Base-by-base conservation (phyloP, 1,284 basidiomycete species). In the Papiliotrema nemorosa region DNA sequence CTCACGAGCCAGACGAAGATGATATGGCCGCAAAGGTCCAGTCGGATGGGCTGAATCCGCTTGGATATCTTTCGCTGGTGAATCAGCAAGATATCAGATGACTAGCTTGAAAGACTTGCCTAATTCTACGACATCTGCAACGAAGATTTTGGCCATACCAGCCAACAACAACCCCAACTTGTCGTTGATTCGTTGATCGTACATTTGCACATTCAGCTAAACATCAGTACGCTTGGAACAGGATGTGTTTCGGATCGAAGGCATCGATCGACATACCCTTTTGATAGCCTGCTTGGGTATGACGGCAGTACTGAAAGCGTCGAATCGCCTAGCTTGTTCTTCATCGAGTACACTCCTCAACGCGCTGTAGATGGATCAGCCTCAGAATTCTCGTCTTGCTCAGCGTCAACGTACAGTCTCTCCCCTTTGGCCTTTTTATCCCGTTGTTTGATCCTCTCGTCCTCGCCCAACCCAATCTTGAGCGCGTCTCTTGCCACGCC, bases 111-210 rank as follows among this genome's bases (percentile, higher is more conserved):
- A 9, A 13, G 47, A 63, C 66, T 29, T 39, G 67, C 68, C 69
- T 2, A 64, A 49, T 48, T 73, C 70, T n/a, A 71, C 60, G 5
- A 71, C 59, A 21, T 73, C 70, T 6, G 70, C 64, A 3, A 71
- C 56, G 48, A 71, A 71, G 41, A 73, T 60, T 63, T 73, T 73
- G 53, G 61, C 65, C 62, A 73, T 60, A 60, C 66, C 65, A 2
- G 62, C 70, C 25, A 73, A 42, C 3, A 71, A 57, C 43, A 61
- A 48, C 1, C 53, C 51, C 13, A 70, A 47, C 42, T 61, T 64
- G 20, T 56, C 56, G 10, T 60, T 55, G 22, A 66, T 47, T 20
- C 59, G 54, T 54, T 73, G 70, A 47, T 73, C 70, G 54, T 59
- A 69, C 13, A 70, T 41, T 35, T 71, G 68, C 33, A 61, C 49